These are phyloP conservation scores for Cenchrus fungigraminus DNA, from an alignment of 176 grass and related monocot species.

Conservation along the genomic window DNA sequence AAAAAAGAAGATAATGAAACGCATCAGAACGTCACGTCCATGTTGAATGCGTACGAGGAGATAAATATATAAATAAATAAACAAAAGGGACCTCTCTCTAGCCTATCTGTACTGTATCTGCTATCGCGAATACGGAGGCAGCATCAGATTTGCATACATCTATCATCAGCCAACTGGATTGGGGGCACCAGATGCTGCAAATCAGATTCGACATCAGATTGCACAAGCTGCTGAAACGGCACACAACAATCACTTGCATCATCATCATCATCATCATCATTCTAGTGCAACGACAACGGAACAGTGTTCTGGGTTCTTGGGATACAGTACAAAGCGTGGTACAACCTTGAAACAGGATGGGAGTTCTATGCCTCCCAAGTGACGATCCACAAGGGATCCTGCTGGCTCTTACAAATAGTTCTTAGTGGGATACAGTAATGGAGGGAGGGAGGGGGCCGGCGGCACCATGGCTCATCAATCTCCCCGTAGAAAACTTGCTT, in stretches of 20 bases:
- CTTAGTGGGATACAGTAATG: constrained; percentile 21
- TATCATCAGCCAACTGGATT: not conserved
- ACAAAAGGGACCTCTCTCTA: too few relatives aligned
- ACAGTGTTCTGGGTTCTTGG: not conserved
- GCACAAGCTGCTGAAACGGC: not conserved
- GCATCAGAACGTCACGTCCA: not conserved
- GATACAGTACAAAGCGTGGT: constrained; percentile 37
- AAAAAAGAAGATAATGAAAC: not conserved
- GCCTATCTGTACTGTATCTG: too few relatives aligned
- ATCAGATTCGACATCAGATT: constrained; percentile 26
- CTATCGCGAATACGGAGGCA: not conserved
- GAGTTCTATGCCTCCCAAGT: not conserved
- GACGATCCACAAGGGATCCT: constrained; percentile 7
- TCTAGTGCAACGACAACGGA: not conserved
- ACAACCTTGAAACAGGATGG: constrained; percentile 10
- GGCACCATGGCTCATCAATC: not conserved
- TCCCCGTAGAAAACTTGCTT: not conserved
- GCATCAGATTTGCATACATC: not conserved
- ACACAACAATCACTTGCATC: not conserved
- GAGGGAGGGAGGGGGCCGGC: not conserved
- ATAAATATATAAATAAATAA: too few relatives aligned
- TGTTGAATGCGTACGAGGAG: not conserved
- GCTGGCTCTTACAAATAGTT: constrained; percentile 39
- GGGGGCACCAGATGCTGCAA: not conserved
- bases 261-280: not conserved